Percentiles rank a stretch among this genome's conserved stretches.
Evolutionary conservation across 169 alveolate species (phyloP).

Genomic region (Plasmodium gonderi): DNA sequence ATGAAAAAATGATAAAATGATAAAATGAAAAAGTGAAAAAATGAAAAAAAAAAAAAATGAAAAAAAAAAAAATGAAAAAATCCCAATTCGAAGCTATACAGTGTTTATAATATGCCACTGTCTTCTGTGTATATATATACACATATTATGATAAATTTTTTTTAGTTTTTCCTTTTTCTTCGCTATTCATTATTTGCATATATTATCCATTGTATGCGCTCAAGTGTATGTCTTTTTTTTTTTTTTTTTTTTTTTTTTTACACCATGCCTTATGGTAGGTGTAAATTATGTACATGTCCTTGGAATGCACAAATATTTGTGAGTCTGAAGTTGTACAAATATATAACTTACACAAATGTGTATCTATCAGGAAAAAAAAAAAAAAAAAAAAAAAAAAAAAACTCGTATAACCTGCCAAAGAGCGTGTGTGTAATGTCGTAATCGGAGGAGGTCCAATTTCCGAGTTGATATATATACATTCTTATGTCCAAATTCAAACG

Average conservation of each 20-base stretch:
- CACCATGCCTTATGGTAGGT: not conserved
- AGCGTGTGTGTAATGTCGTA: too few relatives aligned
- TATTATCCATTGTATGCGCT: not conserved
- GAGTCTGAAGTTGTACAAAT: too few relatives aligned
- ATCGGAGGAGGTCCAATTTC: too few relatives aligned
- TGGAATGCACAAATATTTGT: too few relatives aligned
- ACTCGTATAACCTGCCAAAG: too few relatives aligned
- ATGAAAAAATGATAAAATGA: not conserved
- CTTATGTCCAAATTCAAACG: too few relatives aligned
- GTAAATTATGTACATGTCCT: not conserved
- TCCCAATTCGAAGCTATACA: not conserved
- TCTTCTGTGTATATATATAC: not conserved
- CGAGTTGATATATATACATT: too few relatives aligned
- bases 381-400: too few relatives aligned
- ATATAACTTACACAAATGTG: too few relatives aligned
- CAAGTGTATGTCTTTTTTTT: not conserved
- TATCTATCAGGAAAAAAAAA: too few relatives aligned
- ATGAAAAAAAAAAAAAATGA: not conserved
- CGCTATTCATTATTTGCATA: not conserved
- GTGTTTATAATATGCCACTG: not conserved
- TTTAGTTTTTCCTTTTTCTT: slow-evolving; percentile 2
- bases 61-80: not conserved
- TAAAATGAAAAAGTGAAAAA: not conserved
- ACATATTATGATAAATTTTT: not conserved
- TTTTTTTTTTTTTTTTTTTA: not conserved